Base-by-base conservation (phyloP, 345 rosid species). In the Pseudoturritis turrita region DNA sequence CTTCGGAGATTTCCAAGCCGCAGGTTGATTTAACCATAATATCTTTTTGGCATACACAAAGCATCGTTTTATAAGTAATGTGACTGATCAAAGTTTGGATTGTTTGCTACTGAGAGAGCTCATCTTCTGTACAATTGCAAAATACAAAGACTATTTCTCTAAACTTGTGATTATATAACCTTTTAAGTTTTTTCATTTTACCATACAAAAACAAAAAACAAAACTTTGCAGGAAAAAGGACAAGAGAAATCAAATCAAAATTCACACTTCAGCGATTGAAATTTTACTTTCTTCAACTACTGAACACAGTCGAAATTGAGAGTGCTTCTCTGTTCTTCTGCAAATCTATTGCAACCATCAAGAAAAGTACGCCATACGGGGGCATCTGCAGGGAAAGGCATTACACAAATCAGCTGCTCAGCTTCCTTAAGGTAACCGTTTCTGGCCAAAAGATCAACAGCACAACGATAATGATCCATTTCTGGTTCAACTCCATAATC, bases 1-100 rank as follows among this genome's bases (percentile, higher is more conserved):
- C 84, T 96, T 92, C 39, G 99, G 99, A 15, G 99, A 96, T 76
- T 96, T 96, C 80, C 99, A 96, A 80, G 89, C 91, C 12, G 99
- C 99, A 2, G 85, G 85, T 18, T 76, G 62, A 76, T 54, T 35
- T 53, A 46, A 62, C 25, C 37, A 12, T 54, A 10, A 35, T 28
- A 37, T 70, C 59, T 22, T 59, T 47, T 59, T 61, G 61, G 57
- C 22, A 61, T 68, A 68, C 57, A 43, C 41, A 60, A 75, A 67
- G 39, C 62, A 43, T 68, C 78, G 25, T 68, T 60, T 67, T 61
- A 68, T 61, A 45, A 68, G 70, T 68, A 43, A 33, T 44, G 64
- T 44, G 64, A 68, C 64, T 53, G 70, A 53, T 62, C 46, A 45
- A 54, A 31, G 65, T 75, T 68, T 69, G 65, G 45, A n/a, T 68